Evolutionary conservation across 352 stramenopile genomes (phyloP).

Genomic region (Phytopythium aichiense): DNA sequence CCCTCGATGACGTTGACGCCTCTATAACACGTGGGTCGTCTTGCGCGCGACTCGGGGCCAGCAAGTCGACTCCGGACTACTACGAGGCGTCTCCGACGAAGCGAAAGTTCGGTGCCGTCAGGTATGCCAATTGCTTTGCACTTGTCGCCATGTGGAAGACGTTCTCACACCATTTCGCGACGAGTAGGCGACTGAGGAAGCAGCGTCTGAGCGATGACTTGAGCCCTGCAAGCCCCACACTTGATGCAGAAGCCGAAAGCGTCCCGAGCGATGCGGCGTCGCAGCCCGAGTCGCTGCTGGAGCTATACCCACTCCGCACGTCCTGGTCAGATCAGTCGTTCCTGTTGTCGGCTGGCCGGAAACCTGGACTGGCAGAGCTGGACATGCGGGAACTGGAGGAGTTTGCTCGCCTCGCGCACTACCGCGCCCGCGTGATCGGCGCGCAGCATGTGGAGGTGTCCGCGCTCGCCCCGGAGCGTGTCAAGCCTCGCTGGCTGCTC

Average conservation of each 20-base stretch:
- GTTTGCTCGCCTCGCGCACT: conserved; percentile 58
- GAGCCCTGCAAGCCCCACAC: not conserved
- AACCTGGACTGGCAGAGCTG: conserved; percentile 34
- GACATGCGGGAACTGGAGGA: conserved; percentile 39
- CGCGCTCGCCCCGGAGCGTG: conserved; percentile 13
- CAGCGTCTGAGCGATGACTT: conserved; percentile 17
- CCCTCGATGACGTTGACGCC: not conserved
- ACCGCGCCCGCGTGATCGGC: conserved; percentile 45
- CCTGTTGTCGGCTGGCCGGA: conserved; percentile 13
- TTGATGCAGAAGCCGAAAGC: not conserved
- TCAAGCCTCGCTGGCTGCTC: conserved; percentile 43
- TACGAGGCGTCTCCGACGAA: conserved; percentile 22
- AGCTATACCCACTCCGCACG: conserved; percentile 36
- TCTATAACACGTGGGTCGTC: not conserved
- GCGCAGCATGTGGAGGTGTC: conserved; percentile 22
- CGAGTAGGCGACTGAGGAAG: conserved; percentile 12
- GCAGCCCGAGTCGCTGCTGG: conserved; percentile 25
- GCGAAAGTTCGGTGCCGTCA: conserved; percentile 17
- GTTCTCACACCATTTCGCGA: not conserved
- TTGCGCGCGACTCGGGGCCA: no score
- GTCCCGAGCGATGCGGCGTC: not conserved
- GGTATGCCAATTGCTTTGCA: conserved; percentile 12
- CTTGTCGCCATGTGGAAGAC: not conserved
- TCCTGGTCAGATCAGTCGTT: conserved; percentile 17
- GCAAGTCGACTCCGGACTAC: conserved; percentile 11